Percentiles rank a stretch among this genome's conserved stretches.
Evolutionary conservation across 352 stramenopile genomes (phyloP).

Genomic region (Pythium oligandrum): DNA sequence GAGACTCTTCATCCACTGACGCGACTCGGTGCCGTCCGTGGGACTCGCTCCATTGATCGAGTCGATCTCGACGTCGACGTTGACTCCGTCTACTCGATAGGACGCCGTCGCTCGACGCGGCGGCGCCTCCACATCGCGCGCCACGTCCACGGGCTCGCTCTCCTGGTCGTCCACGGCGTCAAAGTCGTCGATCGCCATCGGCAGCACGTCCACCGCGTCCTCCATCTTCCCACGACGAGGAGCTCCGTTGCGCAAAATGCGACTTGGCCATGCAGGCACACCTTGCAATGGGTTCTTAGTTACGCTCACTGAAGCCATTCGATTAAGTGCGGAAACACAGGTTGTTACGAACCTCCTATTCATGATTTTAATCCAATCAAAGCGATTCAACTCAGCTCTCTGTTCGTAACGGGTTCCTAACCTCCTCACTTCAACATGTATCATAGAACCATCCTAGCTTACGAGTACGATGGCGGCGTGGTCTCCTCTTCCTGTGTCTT

Average conservation of each 20-base stretch:
- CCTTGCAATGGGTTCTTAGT: too few species aligned
- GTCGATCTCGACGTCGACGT: slow-evolving; percentile 32
- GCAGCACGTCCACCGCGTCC: slow-evolving; percentile 13
- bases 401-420: too few species aligned
- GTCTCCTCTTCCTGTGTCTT: too few species aligned
- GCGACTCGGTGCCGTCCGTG: slow-evolving; percentile 41
- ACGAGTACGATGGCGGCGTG: too few species aligned
- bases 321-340: too few species aligned
- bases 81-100: slow-evolving; percentile 29
- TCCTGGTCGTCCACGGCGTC: slow-evolving; percentile 14
- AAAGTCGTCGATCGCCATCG: not conserved
- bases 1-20: slow-evolving; percentile 65
- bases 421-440: too few species aligned
- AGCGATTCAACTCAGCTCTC: not conserved
- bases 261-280: too few species aligned
- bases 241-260: not conserved
- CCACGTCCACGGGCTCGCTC: slow-evolving; percentile 13
- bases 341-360: too few species aligned
- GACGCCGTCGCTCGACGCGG: slow-evolving; percentile 12
- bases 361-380: too few species aligned
- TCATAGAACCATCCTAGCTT: too few species aligned
- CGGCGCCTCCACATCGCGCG: not conserved
- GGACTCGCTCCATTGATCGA: slow-evolving; percentile 5
- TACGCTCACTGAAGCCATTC: too few species aligned
- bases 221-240: slow-evolving; percentile 3